phyloP scores from a whole-genome alignment of 495 filamentous ascomycete genomes.

The Xylaria castorea region DNA sequence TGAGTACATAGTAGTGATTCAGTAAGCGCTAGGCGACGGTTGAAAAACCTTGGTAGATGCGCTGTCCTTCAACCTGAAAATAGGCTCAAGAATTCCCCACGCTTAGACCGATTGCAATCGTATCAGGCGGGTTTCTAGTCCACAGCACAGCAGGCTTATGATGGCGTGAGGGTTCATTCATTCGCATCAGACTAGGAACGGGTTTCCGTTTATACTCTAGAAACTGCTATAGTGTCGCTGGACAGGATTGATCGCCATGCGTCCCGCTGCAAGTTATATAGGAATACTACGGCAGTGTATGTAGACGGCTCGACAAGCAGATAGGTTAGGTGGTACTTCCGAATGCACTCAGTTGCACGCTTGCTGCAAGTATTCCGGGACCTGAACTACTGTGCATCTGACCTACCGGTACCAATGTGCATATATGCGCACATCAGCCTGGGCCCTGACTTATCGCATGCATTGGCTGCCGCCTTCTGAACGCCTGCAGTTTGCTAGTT shows the following conservation, averaged over 20 bases:
- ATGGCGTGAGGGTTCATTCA: not conserved
- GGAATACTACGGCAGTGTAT: constrained; percentile 6
- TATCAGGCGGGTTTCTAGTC: not conserved
- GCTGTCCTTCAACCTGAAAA: not conserved
- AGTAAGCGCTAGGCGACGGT: constrained; percentile 7
- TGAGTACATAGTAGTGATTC: too few species aligned
- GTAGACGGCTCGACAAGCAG: not conserved
- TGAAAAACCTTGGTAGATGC: constrained; percentile 13
- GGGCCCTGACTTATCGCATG: constrained; percentile 52
- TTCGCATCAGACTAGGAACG: not conserved
- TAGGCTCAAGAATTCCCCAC: not conserved
- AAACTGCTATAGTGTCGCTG: not conserved
- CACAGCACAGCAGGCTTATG: not conserved
- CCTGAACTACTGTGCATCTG: constrained; percentile 13
- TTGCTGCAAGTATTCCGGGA: constrained; percentile 15
- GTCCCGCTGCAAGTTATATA: constrained; percentile 7
- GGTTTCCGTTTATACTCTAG: constrained; percentile 6
- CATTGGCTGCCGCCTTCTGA: constrained; percentile 52
- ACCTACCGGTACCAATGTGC: constrained; percentile 25
- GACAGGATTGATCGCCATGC: constrained; percentile 5
- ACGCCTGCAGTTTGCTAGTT: constrained; percentile 38
- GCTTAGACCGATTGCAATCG: constrained; percentile 4
- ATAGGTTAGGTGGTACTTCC: not conserved
- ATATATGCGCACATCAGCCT: constrained; percentile 35
- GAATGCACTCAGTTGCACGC: constrained; percentile 1